Base-by-base conservation (phyloP, 1,139 yeast species). In the Protomyces gravidus region DNA sequence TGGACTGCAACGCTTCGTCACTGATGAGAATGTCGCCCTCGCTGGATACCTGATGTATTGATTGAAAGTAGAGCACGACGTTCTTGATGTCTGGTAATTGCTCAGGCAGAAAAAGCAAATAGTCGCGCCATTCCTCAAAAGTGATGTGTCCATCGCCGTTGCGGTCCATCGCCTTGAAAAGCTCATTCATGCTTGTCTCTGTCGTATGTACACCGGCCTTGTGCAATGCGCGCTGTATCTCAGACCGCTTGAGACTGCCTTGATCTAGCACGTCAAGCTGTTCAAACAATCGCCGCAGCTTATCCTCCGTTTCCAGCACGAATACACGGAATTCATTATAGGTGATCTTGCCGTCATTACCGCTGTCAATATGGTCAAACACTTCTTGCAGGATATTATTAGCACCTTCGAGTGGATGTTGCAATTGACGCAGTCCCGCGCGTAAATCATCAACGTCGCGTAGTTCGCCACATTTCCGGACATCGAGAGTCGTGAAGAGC, bases 11-110 rank as follows among this genome's bases (percentile, higher is more conserved):
- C 59, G 87, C 80, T 65, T 88, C 96, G 68, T 82, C 84, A 49
- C 86, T 84, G 46, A 89, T 77, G 0, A 95, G 84, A 61, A 89
- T 89, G 73, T 90, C 97, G 69, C 97, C 96, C 69, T 92, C 97
- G 0, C 95, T 82, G 2, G 87, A 82, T 50, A 89, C 73, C 68
- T 89, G 96, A 52, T 82, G 80, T 65, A 88, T 94, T 67, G 89
- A 96, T 57, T 82, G 83, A 63, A 90, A 84, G 70, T 84, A 87
- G 55, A 82, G 79, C 70, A 84, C 90, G 5, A 96, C 97, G 0
- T 96, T 86, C 68, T 80, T 80, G 83, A 84, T 70, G 45, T 71
- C 69, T 13, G 72, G 66, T 25, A 61, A 45, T 42, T 81, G 72
- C 60, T 92, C 75, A 2, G 98, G 98, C 75, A 90, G 85, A 65